phyloP scores from a whole-genome alignment of 306 rosid genomes.

The Leucaena leucocephala region DNA sequence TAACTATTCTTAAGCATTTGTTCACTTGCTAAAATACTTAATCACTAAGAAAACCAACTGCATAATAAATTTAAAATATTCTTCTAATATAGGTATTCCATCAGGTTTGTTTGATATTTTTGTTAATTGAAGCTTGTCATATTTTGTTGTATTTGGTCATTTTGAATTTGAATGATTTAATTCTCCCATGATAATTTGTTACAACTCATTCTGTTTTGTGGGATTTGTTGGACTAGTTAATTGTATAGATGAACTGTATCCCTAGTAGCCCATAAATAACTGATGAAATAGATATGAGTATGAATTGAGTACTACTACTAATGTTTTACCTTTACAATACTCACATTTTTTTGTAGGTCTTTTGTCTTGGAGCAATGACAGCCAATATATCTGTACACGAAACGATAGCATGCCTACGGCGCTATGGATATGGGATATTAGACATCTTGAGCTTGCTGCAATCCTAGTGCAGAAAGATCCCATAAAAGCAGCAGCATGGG shows the following conservation, averaged over 20 bases:
- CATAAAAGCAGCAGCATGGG: conserved; percentile 89
- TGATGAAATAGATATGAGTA: background rate
- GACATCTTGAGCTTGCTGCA: conserved; percentile 82
- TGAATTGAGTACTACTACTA: background rate
- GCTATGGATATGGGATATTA: conserved; percentile 94
- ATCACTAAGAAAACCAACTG: too few relatives aligned
- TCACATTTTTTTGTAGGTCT: conserved; percentile 57
- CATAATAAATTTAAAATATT: too few relatives aligned
- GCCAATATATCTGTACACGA: conserved; percentile 91
- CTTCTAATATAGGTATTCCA: too few relatives aligned
- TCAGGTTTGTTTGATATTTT: background rate
- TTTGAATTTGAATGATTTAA: too few relatives aligned
- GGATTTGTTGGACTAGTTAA: background rate
- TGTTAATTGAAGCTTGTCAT: background rate
- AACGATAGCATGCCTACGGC: conserved; percentile 90
- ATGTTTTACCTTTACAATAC: background rate
- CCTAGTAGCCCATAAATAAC: background rate
- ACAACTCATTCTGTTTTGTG: background rate
- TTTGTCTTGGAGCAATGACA: conserved; percentile 88
- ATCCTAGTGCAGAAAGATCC: conserved; percentile 91
- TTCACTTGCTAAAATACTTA: too few relatives aligned
- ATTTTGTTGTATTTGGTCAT: background rate
- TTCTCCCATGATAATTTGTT: too few relatives aligned
- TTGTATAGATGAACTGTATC: background rate
- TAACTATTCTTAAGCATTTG: background rate